Evolutionary conservation across 371 early-diverging fungal species (phyloP).

Genomic region (Capniomyces stellatus): DNA sequence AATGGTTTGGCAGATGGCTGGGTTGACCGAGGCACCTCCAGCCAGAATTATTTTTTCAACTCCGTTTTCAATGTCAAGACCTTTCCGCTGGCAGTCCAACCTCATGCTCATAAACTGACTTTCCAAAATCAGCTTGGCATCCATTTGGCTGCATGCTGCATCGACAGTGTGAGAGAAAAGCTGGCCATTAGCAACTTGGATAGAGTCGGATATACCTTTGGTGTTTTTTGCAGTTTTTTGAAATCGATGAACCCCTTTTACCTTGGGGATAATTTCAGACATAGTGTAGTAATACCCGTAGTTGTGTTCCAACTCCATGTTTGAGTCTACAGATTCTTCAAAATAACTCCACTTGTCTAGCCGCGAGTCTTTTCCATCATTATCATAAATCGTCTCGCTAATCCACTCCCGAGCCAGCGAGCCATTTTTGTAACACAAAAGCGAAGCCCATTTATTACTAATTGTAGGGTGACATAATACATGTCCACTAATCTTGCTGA

Average conservation of each 20-base stretch:
- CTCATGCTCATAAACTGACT: constrained; percentile 58
- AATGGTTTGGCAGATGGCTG: constrained; percentile 32
- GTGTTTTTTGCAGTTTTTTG: not conserved
- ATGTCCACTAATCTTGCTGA: constrained; percentile 21
- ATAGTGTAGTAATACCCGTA: constrained; percentile 52
- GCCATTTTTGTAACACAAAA: constrained; percentile 73
- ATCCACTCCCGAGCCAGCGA: constrained; percentile 53
- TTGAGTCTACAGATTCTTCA: constrained; percentile 18
- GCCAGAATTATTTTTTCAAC: constrained; percentile 36
- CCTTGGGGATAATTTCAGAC: constrained; percentile 61
- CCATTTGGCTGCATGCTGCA: constrained; percentile 7
- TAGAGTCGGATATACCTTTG: not conserved
- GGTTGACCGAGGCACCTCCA: constrained; percentile 57
- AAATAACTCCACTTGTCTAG: constrained; percentile 37
- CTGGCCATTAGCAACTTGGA: constrained; percentile 5
- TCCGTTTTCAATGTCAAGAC: constrained; percentile 1
- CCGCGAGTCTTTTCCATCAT: constrained; percentile 5
- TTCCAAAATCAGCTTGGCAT: constrained; percentile 50
- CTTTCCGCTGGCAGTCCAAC: constrained; percentile 16
- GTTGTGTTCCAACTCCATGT: constrained; percentile 7
- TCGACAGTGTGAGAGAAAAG: constrained; percentile 30
- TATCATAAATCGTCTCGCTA: constrained; percentile 29
- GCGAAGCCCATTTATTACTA: constrained; percentile 38
- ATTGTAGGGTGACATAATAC: constrained; percentile 54
- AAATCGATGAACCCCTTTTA: constrained; percentile 46